Conservation (phyloP, 2,329 filamentous ascomycete species). For the Neurospora sp. region DNA sequence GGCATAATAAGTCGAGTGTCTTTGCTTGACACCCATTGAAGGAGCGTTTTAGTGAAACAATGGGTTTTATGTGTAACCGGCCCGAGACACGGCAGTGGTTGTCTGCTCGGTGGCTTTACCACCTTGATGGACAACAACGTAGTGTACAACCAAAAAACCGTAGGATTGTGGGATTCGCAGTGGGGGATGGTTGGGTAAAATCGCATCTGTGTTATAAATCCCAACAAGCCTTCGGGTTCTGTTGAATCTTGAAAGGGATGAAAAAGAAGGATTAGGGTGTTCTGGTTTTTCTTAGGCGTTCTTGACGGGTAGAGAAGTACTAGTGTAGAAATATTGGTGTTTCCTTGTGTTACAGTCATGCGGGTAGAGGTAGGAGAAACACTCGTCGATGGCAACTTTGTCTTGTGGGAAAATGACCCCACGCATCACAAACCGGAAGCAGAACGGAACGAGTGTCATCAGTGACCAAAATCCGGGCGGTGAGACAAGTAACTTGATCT, state of each 20-base stretch:
- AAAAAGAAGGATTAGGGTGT: background rate
- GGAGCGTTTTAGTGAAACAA: background rate
- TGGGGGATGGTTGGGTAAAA: background rate
- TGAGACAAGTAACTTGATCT: background rate
- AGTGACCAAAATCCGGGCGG: background rate
- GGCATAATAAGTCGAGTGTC: background rate
- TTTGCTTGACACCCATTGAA: background rate
- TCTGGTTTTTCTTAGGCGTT: background rate
- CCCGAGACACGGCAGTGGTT: background rate
- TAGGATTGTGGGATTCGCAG: background rate
- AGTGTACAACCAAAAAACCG: background rate
- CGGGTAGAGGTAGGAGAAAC: slow-evolving; percentile 11
- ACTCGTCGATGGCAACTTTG: slow-evolving; percentile 4
- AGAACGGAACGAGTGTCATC: slow-evolving; percentile 14
- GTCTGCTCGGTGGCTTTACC: background rate
- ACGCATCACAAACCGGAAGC: slow-evolving; percentile 18
- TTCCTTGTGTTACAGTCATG: background rate
- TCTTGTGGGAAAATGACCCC: slow-evolving; percentile 7
- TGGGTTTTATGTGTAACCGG: background rate
- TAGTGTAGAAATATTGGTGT: background rate
- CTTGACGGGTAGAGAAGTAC: background rate
- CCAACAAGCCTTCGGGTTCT: background rate
- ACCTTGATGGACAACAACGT: background rate
- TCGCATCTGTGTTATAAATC: background rate
- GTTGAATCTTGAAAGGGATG: background rate